Evolutionary conservation across 768 basidiomycete species (phyloP).

Genomic region (Grammothele lineata): DNA sequence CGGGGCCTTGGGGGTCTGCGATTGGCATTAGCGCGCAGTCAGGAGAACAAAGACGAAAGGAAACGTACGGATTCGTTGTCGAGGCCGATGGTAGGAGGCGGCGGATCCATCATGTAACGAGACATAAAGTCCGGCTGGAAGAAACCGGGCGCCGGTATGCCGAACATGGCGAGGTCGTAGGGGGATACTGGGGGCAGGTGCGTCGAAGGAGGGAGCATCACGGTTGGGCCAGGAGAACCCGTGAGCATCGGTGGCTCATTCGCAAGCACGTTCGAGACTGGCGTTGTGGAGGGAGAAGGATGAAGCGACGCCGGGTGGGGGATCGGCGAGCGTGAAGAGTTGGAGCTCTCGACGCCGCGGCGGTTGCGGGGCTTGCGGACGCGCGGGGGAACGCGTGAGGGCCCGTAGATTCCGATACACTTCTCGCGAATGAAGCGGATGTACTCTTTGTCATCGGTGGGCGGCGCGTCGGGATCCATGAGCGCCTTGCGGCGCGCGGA

Average conservation of each 20-base stretch:
- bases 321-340: background rate
- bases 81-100: too few species aligned
- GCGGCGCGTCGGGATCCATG: slow-evolving; percentile 16
- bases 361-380: slow-evolving; percentile 28
- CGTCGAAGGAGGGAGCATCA: background rate
- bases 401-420: slow-evolving; percentile 30
- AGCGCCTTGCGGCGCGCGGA: slow-evolving; percentile 26
- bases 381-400: slow-evolving; percentile 33
- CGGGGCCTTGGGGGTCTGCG: slow-evolving; percentile 4
- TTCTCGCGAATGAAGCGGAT: slow-evolving; percentile 33
- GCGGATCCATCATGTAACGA: too few species aligned
- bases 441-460: slow-evolving; percentile 20
- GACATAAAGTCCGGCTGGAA: background rate
- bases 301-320: slow-evolving; percentile 3
- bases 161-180: background rate
- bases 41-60: background rate
- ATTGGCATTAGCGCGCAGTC: background rate
- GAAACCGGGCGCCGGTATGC: background rate
- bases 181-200: background rate
- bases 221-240: background rate
- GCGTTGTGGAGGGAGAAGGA: background rate
- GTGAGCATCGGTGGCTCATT: too few species aligned
- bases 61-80: slow-evolving; percentile 5
- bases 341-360: slow-evolving; percentile 1
- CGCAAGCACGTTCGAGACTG: background rate